Evolutionary conservation across 1,284 basidiomycete species (phyloP).

Genomic region (Melampsora larici-populina): DNA sequence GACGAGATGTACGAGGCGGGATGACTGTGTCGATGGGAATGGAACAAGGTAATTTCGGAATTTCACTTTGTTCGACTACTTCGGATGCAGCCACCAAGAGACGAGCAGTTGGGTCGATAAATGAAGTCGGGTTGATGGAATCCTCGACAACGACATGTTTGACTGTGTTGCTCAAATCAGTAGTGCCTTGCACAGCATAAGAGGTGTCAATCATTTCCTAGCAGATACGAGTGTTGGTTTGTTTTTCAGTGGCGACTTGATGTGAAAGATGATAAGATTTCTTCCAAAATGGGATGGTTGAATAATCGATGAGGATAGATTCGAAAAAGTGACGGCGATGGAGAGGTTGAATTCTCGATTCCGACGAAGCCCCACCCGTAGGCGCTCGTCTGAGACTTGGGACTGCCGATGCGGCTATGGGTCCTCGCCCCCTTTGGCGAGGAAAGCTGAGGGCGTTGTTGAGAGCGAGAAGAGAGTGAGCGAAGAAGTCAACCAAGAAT

Average conservation of each 20-base stretch:
- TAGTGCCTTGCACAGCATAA: conserved; percentile 8
- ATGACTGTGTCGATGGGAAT: background rate
- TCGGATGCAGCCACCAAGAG: too few relatives aligned
- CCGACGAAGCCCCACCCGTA: conserved; percentile 41
- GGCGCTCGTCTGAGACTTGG: conserved; percentile 34
- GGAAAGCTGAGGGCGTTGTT: conserved; percentile 39
- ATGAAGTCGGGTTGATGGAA: too few relatives aligned
- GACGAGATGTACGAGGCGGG: conserved; percentile 26
- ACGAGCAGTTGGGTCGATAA: too few relatives aligned
- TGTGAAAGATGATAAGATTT: too few relatives aligned
- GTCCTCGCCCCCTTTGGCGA: conserved; percentile 43
- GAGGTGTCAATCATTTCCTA: conserved; percentile 1
- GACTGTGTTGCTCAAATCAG: background rate
- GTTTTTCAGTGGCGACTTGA: background rate
- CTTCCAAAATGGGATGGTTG: background rate
- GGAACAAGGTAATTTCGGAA: too few relatives aligned
- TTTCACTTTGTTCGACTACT: too few relatives aligned
- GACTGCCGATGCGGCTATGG: conserved; percentile 40
- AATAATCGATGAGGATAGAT: background rate
- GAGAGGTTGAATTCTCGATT: conserved; percentile 28
- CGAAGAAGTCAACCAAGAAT: too few relatives aligned
- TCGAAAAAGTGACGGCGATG: background rate
- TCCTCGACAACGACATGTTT: too few relatives aligned
- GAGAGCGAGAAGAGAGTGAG: background rate
- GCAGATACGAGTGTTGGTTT: background rate